These are phyloP conservation scores for Priceomyces fermenticarens DNA, from an alignment of 805 yeast species.

Conservation along the genomic window DNA sequence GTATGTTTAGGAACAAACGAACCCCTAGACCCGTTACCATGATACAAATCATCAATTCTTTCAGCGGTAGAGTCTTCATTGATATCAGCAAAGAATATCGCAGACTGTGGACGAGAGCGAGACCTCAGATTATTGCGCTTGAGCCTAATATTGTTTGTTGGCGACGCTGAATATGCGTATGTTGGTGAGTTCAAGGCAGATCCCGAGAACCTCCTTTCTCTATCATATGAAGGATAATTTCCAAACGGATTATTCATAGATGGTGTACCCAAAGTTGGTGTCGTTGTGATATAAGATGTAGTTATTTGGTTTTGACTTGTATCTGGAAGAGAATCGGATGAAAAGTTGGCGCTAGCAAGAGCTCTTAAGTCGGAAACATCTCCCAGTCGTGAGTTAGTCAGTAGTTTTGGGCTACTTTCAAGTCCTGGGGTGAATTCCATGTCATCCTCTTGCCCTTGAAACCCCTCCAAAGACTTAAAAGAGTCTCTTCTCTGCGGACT, in stretches of 20 bases:
- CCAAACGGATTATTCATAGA: not conserved
- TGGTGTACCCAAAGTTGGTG: slow-evolving; percentile 5
- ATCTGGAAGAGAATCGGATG: slow-evolving; percentile 29
- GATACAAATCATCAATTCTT: slow-evolving; percentile 12
- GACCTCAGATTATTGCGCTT: slow-evolving; percentile 9
- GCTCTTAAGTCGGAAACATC: slow-evolving; percentile 21
- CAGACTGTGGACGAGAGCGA: slow-evolving; percentile 35
- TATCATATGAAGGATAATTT: slow-evolving; percentile 4
- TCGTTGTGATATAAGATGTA: slow-evolving; percentile 2
- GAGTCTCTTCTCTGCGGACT: not conserved
- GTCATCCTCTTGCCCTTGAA: not conserved
- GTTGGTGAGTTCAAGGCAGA: slow-evolving; percentile 21
- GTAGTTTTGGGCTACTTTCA: not conserved
- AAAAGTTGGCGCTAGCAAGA: slow-evolving; percentile 39
- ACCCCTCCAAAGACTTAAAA: not conserved
- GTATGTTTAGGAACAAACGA: slow-evolving; percentile 13
- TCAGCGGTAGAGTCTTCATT: slow-evolving; percentile 26
- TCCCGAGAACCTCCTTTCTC: slow-evolving; percentile 17
- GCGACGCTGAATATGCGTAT: slow-evolving; percentile 11
- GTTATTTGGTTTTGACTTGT: slow-evolving; percentile 1
- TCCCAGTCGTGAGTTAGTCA: not conserved
- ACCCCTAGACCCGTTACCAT: too few relatives aligned
- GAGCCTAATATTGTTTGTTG: slow-evolving; percentile 6
- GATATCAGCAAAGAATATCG: slow-evolving; percentile 28
- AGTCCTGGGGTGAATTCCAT: not conserved